A percentile compares a stretch with the other conserved stretches of the same genome.
These are phyloP conservation scores for Fusarium oligoseptatum DNA, from an alignment of 2,329 filamentous ascomycete genomes.

Conservation along the genomic window DNA sequence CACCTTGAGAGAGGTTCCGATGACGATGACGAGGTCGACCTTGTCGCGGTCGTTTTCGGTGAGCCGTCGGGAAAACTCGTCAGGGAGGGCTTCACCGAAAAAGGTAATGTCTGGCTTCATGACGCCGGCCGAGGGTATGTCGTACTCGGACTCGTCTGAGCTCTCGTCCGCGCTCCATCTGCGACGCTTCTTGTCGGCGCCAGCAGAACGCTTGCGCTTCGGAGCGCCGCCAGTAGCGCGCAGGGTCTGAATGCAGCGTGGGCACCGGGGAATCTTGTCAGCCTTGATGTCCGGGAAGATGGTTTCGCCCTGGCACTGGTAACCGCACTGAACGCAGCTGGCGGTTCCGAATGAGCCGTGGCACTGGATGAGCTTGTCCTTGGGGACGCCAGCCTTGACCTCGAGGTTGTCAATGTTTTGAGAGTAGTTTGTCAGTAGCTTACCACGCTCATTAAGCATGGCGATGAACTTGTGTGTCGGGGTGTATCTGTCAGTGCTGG, in stretches of 20 bases:
- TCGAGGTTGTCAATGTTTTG: slow-evolving; percentile 99
- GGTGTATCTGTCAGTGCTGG: slow-evolving; percentile 82
- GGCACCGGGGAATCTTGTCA: slow-evolving; percentile 82
- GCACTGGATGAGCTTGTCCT: slow-evolving; percentile 91
- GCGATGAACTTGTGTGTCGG: slow-evolving; percentile 96
- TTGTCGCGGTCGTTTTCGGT: slow-evolving; percentile 83
- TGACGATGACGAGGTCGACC: slow-evolving; percentile 93
- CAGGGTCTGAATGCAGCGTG: slow-evolving; percentile 73
- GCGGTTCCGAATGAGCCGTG: slow-evolving; percentile 97
- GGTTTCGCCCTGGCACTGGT: slow-evolving; percentile 78
- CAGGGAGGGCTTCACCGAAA: slow-evolving; percentile 91
- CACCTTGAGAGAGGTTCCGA: slow-evolving; percentile 96
- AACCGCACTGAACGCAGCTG: slow-evolving; percentile 85
- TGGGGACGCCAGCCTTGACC: slow-evolving; percentile 82
- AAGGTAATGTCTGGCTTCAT: slow-evolving; percentile 99
- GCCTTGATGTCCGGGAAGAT: slow-evolving; percentile 86
- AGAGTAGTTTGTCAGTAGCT: slow-evolving; percentile 96
- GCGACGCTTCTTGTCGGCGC: slow-evolving; percentile 58
- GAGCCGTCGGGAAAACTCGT: slow-evolving; percentile 84
- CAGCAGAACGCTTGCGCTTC: slow-evolving; percentile 58
- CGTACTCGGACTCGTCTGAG: slow-evolving; percentile 62
- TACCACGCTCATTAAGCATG: slow-evolving; percentile 86
- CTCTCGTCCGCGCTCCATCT: slow-evolving; percentile 56
- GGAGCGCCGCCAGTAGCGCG: slow-evolving; percentile 43
- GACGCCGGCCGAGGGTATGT: slow-evolving; percentile 77